Evolutionary conservation across 148 eudicot genomes (phyloP).

Genomic region (Beta vulgaris): DNA sequence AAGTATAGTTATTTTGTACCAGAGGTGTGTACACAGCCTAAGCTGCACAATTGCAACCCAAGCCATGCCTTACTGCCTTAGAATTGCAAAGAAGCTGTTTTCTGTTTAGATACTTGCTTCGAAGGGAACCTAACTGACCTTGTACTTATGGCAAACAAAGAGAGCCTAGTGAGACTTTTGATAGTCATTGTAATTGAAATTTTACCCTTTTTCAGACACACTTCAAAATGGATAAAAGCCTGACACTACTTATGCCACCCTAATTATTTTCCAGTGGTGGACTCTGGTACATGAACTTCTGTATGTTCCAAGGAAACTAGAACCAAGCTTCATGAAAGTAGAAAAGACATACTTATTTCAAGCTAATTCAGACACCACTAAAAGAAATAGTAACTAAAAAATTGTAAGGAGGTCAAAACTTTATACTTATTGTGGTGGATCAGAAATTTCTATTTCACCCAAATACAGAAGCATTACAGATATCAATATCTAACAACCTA

Average conservation of each 20-base stretch:
- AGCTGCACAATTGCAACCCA: not conserved
- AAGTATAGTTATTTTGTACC: too few relatives aligned
- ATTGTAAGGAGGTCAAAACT: not conserved
- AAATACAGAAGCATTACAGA: not conserved
- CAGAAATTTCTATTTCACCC: not conserved
- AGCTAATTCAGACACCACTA: not conserved
- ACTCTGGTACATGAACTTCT: not conserved
- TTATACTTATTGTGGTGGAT: not conserved
- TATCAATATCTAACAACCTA: not conserved
- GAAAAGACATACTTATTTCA: not conserved
- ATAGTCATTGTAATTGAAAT: not conserved
- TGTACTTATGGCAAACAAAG: not conserved
- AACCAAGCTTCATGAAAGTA: not conserved
- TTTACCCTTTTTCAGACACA: not conserved
- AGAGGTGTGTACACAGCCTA: too few relatives aligned
- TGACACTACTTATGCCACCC: not conserved
- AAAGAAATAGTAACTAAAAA: not conserved
- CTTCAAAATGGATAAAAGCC: not conserved
- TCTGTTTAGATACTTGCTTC: not conserved
- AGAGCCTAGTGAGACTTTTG: not conserved
- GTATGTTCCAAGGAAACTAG: not conserved
- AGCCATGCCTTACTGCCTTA: not conserved
- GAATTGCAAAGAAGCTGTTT: not conserved
- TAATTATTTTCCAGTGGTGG: not conserved
- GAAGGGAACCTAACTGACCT: not conserved